Evolutionary conservation across 305 asterid genomes (phyloP).

Genomic region (Withania somnifera): DNA sequence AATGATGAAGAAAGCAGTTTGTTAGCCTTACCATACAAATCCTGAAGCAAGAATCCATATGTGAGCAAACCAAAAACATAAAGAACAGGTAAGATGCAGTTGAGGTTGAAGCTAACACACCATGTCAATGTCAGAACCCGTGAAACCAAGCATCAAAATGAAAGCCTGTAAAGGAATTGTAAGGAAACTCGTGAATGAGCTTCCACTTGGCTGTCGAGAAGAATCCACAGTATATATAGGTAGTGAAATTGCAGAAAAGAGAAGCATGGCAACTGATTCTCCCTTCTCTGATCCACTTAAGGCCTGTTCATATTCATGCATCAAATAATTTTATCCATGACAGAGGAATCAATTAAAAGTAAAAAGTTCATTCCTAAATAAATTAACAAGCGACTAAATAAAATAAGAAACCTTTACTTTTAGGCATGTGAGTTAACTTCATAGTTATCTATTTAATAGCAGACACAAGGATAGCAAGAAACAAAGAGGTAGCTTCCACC

Average conservation of each 20-base stretch:
- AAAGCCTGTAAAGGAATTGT: conserved; percentile 81
- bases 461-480: neutral
- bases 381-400: neutral
- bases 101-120: conserved; percentile 22
- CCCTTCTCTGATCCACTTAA: conserved; percentile 84
- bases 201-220: conserved; percentile 64
- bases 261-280: conserved; percentile 78
- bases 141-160: conserved; percentile 62
- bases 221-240: conserved; percentile 50
- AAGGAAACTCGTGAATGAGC: conserved; percentile 78
- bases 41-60: conserved; percentile 39
- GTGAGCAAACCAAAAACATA: neutral
- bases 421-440: neutral
- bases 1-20: conserved; percentile 56
- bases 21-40: conserved; percentile 52
- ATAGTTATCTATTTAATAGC: neutral
- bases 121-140: conserved; percentile 64
- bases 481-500: neutral
- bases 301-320: conserved; percentile 32
- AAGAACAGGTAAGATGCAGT: neutral
- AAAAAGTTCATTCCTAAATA: neutral
- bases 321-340: conserved; percentile 10
- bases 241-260: conserved; percentile 61
- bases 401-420: neutral
- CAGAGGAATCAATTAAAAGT: neutral